Base-by-base conservation (phyloP, 305 asterid species). In the Plantago coronopus region DNA sequence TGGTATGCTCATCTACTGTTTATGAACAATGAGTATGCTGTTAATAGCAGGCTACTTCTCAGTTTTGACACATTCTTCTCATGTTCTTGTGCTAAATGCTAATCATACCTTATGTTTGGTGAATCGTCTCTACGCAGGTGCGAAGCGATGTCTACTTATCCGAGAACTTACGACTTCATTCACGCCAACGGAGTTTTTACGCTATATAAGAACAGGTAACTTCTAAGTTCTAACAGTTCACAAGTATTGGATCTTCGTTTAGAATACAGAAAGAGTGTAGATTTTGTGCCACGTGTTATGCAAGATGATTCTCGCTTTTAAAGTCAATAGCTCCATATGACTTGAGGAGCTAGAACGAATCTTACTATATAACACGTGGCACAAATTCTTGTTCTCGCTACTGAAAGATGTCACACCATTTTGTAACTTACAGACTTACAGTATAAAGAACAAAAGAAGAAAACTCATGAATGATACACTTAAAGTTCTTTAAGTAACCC, bases 91-190 rank as follows among this genome's bases (percentile, higher is more conserved):
- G 29, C 29, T 25, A n/a, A n/a, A n/a, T n/a, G 31, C 31, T 31
- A 3, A 0, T 31, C 38, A 31, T 31, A 31, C 38, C 38, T 31
- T 31, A 31, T 31, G 38, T 31, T 7, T 53, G 23, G 46, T 45
- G 1, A 0, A 4, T 21, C 16, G 7, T 7, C 14, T 22, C 62
- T 60, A 17, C 51, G 48, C 58, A 91, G 98, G 98, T 89, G 96
- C 45, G 97, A 93, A 62, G 97, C 99, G 21, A 85, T 93, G 96
- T 93, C 99, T 17, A 89, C 97, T 0, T 93, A 93, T 56, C 97
- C 99, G 19, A 78, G 99, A 75, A 89, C 96, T 11, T 93, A 87
- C 7, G 99, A 93, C 74, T 89, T 93, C 84, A 87, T 93, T 62
- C 99, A 93, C 44, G 95, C 95, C 0, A 73, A 80, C 66, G 56